Base-by-base conservation (phyloP, 148 eudicot genomes). In the Diospyros lotus region DNA sequence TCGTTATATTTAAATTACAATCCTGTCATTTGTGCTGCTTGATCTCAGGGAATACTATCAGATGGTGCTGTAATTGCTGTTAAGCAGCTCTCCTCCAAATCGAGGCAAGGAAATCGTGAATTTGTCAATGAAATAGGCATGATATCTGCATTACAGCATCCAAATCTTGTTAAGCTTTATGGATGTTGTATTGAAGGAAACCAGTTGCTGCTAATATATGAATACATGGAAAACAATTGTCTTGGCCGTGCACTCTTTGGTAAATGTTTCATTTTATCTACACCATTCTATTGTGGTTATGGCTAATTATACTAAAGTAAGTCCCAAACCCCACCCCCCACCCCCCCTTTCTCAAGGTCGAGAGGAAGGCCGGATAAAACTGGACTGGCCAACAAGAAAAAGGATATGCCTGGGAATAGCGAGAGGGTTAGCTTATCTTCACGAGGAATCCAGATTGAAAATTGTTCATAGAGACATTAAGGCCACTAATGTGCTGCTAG, bases 141-240 rank as follows among this genome's bases (percentile, higher is more conserved):
- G 89, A 91, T 93, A 77, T 87, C 96, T 58, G 96, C 96, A 53
- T 73, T 93, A 68, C 98, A 90, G 78, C 98, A 90, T 81, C 96
- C 91, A 18, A 89, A 93, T 84, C 93, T 93, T 58, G 96, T 93
- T 44, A 90, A 81, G 87, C 95, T 93, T 71, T 77, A 77, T 72
- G 93, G 97, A 6, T 93, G 91, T 58, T 93, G 98, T 78, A 82
- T 90, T 46, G 95, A 93, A 84, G 90, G 89, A 70, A 87, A 93
- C 71, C 91, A 92, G 73, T 64, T 92, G 80, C 68, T 90, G 51
- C 79, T 90, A 5, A 75, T 92, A 42, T 93, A 93, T 48, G 98
- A 93, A 66, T 89, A 89, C 85, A 65, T 93, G 89, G 92, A 87
- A 82, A 93, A 93, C 79, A 93, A 91, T 70, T 81, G 86, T 77